phyloP scores from a whole-genome alignment of 495 filamentous ascomycete genomes.

The Penicillium chermesinum region DNA sequence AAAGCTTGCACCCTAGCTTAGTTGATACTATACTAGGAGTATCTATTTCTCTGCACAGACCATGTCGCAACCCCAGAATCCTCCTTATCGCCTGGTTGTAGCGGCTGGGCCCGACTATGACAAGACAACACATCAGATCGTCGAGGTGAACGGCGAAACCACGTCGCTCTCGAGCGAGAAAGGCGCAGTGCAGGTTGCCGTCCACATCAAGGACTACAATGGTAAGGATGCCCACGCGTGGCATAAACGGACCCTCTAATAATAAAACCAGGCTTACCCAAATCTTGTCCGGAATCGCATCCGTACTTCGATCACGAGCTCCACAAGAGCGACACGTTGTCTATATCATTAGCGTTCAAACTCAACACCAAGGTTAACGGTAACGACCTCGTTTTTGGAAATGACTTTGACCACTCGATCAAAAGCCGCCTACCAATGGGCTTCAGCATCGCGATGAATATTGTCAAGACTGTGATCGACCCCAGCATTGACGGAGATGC shows the following conservation, averaged over 20 bases:
- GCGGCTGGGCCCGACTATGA: constrained; percentile 70
- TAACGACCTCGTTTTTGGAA: constrained; percentile 78
- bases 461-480: constrained; percentile 83
- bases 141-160: constrained; percentile 66
- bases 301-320: constrained; percentile 68
- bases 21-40: too few species aligned
- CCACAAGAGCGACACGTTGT: constrained; percentile 65
- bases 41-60: neutral
- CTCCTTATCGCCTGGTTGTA: constrained; percentile 36
- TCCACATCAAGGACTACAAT: constrained; percentile 60
- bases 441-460: constrained; percentile 71
- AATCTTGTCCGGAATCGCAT: constrained; percentile 21
- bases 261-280: neutral
- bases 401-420: constrained; percentile 87
- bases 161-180: constrained; percentile 55
- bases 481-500: constrained; percentile 82
- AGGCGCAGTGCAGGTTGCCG: constrained; percentile 56
- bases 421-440: constrained; percentile 80
- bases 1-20: too few species aligned
- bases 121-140: constrained; percentile 53
- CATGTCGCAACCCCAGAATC: neutral
- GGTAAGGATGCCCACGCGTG: neutral
- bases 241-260: neutral
- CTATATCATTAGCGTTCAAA: constrained; percentile 68
- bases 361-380: constrained; percentile 63